Evolutionary conservation across 2,329 filamentous ascomycete genomes (phyloP), one percentile per base, ranked within the genome.

Genomic region (Catunica adiposa): DNA sequence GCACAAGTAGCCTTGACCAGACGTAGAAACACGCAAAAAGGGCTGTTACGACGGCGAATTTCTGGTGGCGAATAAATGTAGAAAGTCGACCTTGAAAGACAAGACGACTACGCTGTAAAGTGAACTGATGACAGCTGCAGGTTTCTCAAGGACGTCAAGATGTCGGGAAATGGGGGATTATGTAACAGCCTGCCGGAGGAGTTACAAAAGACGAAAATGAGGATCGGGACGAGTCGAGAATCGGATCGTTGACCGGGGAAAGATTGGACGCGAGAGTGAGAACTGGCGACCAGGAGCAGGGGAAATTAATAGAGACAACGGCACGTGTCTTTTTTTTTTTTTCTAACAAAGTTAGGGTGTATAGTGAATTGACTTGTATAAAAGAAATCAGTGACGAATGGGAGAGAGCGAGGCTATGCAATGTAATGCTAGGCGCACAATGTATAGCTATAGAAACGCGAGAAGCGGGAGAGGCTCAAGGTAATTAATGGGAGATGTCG

Each of bases 381-480:
- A 48, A 25, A 20, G 44, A 25, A 48, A 5, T 8, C 17, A 25
- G 15, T 7, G 44, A 25, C 44, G 51, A 29, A 44, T 44, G 20
- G 37, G 37, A n/a, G n/a, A 44, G 40, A 44, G 40, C 51, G 37
- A 53, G 51, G 51, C 37, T 40, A 53, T 53, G 51, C 51, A 53
- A 53, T 50, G 55, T 29, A 56, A 60, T 56, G 60, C 55, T n/a
- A 11, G 5, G 29, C 11, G 29, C 29, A 34, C 29, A 44, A 44
- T 17, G 40, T 44, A 44, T 44, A 44, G 40, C 15, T 22, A 44
- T 22, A 4, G 7, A n/a, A 44, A 44, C 15, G 40, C 40, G 15
- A 44, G 20, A 17, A 44, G 29, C 29, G 29, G n/a, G 29, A 34
- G 29, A 34, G 29, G 29, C 29, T 34, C 29, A 34, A 34, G 11